phyloP scores from a whole-genome alignment of 371 early-diverging fungal species.

The Mortierella sp. region DNA sequence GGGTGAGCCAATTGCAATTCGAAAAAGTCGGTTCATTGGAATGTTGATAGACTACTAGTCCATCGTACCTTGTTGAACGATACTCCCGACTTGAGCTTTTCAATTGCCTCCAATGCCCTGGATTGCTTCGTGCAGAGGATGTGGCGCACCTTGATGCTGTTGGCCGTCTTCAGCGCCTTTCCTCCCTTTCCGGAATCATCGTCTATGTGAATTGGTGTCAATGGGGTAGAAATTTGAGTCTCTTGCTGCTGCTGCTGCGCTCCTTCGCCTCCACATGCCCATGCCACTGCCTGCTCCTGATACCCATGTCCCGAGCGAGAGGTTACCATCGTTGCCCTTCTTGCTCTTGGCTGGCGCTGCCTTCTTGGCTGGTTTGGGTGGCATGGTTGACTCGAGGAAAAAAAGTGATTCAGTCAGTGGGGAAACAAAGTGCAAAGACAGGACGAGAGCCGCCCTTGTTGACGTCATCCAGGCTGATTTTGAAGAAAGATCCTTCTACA shows the following conservation, averaged over 20 bases:
- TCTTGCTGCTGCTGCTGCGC: not conserved
- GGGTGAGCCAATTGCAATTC: too few species aligned
- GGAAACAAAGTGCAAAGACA: too few species aligned
- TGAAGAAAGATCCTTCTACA: too few species aligned
- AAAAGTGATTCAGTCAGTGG: too few species aligned
- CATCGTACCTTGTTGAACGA: constrained; percentile 58
- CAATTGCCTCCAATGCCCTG: constrained; percentile 60
- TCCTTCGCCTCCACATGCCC: not conserved
- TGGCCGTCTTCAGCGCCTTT: constrained; percentile 79
- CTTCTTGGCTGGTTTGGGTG: constrained; percentile 41
- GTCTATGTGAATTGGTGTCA: constrained; percentile 13
- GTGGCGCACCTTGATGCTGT: constrained; percentile 81
- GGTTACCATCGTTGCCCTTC: constrained; percentile 36
- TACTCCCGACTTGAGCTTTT: constrained; percentile 50
- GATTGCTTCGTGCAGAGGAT: constrained; percentile 88
- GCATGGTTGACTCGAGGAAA: constrained; percentile 15
- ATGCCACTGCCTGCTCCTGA: not conserved
- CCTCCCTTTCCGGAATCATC: constrained; percentile 63
- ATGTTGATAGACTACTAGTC: too few species aligned
- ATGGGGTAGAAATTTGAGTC: not conserved
- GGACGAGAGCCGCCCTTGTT: too few species aligned
- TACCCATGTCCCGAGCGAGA: not conserved
- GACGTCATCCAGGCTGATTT: too few species aligned
- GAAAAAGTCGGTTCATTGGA: too few species aligned
- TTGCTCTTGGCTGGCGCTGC: constrained; percentile 40